Evolutionary conservation across 768 basidiomycete species (phyloP).

Genomic region (Chiua virens): DNA sequence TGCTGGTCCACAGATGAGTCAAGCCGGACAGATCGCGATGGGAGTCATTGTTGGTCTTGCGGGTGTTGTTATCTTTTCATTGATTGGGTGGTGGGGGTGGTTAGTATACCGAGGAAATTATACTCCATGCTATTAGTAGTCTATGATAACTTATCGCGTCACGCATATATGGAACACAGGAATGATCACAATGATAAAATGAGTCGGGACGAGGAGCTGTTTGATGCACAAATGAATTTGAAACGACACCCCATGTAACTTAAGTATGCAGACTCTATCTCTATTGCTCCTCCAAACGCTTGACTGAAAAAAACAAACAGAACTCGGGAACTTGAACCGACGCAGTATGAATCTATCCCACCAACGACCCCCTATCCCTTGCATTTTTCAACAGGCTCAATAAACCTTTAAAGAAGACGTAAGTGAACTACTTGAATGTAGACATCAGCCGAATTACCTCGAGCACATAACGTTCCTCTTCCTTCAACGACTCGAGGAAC

Average conservation of each 20-base stretch:
- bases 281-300: too few relatives aligned
- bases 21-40: constrained; percentile 65
- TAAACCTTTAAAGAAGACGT: constrained; percentile 21
- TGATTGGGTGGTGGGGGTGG: constrained; percentile 39
- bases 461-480: constrained; percentile 95
- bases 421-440: background rate
- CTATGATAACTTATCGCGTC: background rate
- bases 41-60: constrained; percentile 63
- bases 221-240: too few relatives aligned
- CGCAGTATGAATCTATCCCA: too few relatives aligned
- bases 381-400: constrained; percentile 6
- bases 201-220: too few relatives aligned
- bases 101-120: constrained; percentile 26
- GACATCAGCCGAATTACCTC: constrained; percentile 50
- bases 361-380: too few relatives aligned
- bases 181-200: too few relatives aligned
- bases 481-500: constrained; percentile 88
- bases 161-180: background rate
- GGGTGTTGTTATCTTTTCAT: constrained; percentile 54
- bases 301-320: too few relatives aligned
- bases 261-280: too few relatives aligned
- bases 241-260: too few relatives aligned
- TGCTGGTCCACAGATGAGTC: constrained; percentile 51
- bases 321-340: too few relatives aligned
- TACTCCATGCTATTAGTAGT: constrained; percentile 20